Evolutionary conservation across 805 yeast species (phyloP).

Genomic region (Clavispora phyllophila): DNA sequence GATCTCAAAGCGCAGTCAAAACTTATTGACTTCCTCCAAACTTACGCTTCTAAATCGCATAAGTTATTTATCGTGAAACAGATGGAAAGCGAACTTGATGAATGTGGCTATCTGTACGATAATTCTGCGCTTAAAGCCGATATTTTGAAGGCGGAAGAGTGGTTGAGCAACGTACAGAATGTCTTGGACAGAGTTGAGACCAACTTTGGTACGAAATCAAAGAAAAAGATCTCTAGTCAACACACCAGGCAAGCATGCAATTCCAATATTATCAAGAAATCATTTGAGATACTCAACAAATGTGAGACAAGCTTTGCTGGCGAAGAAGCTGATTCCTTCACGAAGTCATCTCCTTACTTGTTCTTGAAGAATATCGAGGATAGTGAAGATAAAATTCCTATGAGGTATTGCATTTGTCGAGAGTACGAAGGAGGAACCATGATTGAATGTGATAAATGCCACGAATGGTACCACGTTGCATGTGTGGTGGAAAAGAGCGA

Average conservation of each 20-base stretch:
- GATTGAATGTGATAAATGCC: constrained; percentile 67
- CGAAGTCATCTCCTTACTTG: constrained; percentile 21
- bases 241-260: constrained; percentile 16
- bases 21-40: constrained; percentile 23
- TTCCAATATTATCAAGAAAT: constrained; percentile 16
- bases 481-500: constrained; percentile 36
- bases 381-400: constrained; percentile 4
- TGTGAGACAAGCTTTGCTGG: constrained; percentile 22
- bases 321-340: constrained; percentile 20
- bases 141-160: constrained; percentile 17
- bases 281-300: constrained; percentile 17
- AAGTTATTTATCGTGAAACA: constrained; percentile 21
- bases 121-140: constrained; percentile 8
- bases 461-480: constrained; percentile 65
- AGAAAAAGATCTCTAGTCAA: constrained; percentile 11
- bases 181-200: constrained; percentile 11
- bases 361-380: constrained; percentile 8
- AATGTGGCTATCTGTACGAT: constrained; percentile 18
- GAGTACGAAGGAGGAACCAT: constrained; percentile 54
- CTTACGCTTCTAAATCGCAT: constrained; percentile 7
- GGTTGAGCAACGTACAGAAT: constrained; percentile 18
- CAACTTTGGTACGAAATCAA: constrained; percentile 11
- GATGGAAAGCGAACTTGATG: constrained; percentile 18
- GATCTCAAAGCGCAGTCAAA: constrained; percentile 22
- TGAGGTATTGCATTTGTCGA: constrained; percentile 57